A percentile compares a stretch with the other conserved stretches of the same genome.
Conservation (phyloP, 805 yeast species). For the Tetrapisispora pingtungensis region DNA sequence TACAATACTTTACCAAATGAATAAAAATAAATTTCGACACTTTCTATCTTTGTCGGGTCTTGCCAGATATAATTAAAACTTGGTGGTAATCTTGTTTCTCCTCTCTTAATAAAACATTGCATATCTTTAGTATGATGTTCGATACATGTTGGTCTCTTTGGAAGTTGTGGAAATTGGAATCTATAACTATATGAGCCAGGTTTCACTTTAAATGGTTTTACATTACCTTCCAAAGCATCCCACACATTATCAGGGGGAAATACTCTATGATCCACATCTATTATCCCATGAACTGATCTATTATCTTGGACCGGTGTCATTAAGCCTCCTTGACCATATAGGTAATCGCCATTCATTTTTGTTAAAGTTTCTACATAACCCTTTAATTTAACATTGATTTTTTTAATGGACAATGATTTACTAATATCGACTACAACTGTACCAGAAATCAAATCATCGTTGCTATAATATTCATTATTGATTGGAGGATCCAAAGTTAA, state of each 20-base stretch:
- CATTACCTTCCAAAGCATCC: slow-evolving; percentile 21
- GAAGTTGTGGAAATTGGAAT: slow-evolving; percentile 20
- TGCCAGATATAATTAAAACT: slow-evolving; percentile 23
- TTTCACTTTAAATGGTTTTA: slow-evolving; percentile 24
- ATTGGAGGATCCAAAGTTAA: slow-evolving; percentile 17
- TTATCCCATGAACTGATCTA: slow-evolving; percentile 18
- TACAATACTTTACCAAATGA: slow-evolving; percentile 24
- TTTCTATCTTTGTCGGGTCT: slow-evolving; percentile 17
- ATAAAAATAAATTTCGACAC: slow-evolving; percentile 19
- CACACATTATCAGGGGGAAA: slow-evolving; percentile 29
- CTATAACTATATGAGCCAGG: slow-evolving; percentile 22
- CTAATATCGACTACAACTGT: slow-evolving; percentile 15
- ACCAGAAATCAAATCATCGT: slow-evolving; percentile 23
- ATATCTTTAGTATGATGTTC: slow-evolving; percentile 16
- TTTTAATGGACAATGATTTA: slow-evolving; percentile 21
- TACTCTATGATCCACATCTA: slow-evolving; percentile 15
- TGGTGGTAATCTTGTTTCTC: slow-evolving; percentile 21
- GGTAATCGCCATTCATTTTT: slow-evolving; percentile 14
- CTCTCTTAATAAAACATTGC: slow-evolving; percentile 15
- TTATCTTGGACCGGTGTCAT: slow-evolving; percentile 22
- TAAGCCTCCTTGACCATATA: slow-evolving; percentile 16
- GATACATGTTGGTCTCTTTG: slow-evolving; percentile 20
- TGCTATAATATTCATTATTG: slow-evolving; percentile 24
- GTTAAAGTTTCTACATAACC: slow-evolving; percentile 24
- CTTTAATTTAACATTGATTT: slow-evolving; percentile 46